Evolutionary conservation across 129 eudicot species (phyloP).

Genomic region (Gnaphalium uliginosum): DNA sequence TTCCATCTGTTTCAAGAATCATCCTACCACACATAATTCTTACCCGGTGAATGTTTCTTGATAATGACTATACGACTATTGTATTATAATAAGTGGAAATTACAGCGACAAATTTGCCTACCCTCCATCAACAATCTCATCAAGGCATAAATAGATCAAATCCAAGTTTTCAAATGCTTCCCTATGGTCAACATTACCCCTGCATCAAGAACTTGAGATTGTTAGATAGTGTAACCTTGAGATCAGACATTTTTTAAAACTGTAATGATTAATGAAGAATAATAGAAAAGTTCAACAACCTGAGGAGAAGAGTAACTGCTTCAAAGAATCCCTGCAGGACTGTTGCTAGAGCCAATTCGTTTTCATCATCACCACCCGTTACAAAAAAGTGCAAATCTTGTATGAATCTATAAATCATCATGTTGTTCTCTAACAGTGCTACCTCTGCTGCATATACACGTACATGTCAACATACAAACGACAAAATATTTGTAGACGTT

Average conservation of each 20-base stretch:
- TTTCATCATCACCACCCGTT: slow-evolving; percentile 88
- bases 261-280: neutral
- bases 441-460: slow-evolving; percentile 67
- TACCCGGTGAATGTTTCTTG: neutral
- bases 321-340: slow-evolving; percentile 91
- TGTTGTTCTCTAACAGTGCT: slow-evolving; percentile 69
- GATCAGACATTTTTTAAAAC: neutral
- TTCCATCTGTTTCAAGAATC: slow-evolving; percentile 87
- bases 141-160: slow-evolving; percentile 81
- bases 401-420: slow-evolving; percentile 75
- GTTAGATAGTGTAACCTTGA: neutral
- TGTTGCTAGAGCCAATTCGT: slow-evolving; percentile 76
- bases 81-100: neutral
- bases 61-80: neutral
- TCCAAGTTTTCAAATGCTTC: slow-evolving; percentile 94
- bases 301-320: slow-evolving; percentile 79
- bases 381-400: slow-evolving; percentile 96
- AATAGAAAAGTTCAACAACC: slow-evolving; percentile 40
- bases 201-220: slow-evolving; percentile 13
- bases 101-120: slow-evolving; percentile 19
- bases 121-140: slow-evolving; percentile 97
- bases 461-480: neutral
- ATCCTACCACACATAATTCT: slow-evolving; percentile 40
- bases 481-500: neutral
- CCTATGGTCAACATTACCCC: slow-evolving; percentile 77